Evolutionary conservation across 345 rosid genomes (phyloP), one percentile per base, ranked within the genome.

Genomic region (Corchorus capsularis): DNA sequence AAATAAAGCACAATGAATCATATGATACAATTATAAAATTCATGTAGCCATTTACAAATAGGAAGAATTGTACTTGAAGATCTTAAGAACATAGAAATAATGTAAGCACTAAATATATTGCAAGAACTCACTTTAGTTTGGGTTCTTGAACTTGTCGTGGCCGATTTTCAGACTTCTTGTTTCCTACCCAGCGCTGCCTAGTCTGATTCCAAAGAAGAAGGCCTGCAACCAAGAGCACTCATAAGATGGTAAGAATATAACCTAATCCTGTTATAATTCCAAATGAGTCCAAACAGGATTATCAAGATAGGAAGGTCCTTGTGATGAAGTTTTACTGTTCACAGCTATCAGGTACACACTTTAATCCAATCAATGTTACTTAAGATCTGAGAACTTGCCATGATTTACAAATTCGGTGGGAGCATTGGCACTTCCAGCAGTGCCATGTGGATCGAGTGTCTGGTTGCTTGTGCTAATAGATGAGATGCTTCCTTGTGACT

Each of bases 121-220:
- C 5, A 64, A 39, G 47, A 41, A 82, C 76, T 75, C 78, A 90
- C 96, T 90, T 91, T 76, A 91, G 88, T n/a, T 86, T 76, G 68
- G 96, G 92, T 83, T 91, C 93, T 76, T 75, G 88, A 80, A 75
- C 50, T 82, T 78, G 83, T 10, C 74, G 87, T 5, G 19, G 55
- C 79, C 46, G 80, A 41, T 73, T 79, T 60, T 76, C 80, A 46
- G 85, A 70, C 72, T 71, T 82, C 75, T 84, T 86, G 71, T 71
- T 86, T 81, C 87, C 86, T 64, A 87, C 83, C 97, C 97, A 93
- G 15, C 84, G 87, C 67, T 89, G 92, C 82, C 94, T 88, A 19
- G 81, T 83, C 79, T 89, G 94, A 81, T 86, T 89, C 98, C 98
- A 93, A 14, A 85, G 88, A 75, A 78, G 84, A 79, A 86, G 83